These are phyloP conservation scores for Coprinellus aureogranulatus DNA, from an alignment of 768 basidiomycete genomes.

Conservation along the genomic window DNA sequence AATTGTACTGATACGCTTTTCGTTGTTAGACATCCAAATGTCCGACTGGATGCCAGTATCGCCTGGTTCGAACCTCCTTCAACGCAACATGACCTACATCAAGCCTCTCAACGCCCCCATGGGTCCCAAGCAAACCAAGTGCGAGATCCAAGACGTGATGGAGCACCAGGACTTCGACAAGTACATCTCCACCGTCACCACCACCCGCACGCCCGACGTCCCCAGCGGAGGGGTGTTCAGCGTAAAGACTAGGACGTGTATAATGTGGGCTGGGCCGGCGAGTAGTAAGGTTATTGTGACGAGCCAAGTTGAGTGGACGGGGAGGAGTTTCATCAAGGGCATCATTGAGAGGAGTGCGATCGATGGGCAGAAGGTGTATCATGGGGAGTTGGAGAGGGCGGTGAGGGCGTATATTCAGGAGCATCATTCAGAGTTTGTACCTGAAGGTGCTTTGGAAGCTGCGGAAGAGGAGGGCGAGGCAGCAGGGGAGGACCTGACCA, in stretches of 20 bases:
- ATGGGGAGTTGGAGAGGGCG: conserved; percentile 74
- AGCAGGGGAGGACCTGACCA: conserved; percentile 4
- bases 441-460: conserved; percentile 64
- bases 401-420: conserved; percentile 89
- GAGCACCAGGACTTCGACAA: conserved; percentile 80
- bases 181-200: conserved; percentile 79
- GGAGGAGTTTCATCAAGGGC: conserved; percentile 94
- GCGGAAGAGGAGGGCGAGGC: conserved; percentile 34
- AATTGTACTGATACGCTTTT: background rate
- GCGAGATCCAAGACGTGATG: conserved; percentile 88
- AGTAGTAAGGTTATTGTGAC: conserved; percentile 82
- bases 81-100: conserved; percentile 93
- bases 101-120: conserved; percentile 85
- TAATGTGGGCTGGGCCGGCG: conserved; percentile 87
- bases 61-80: conserved; percentile 64
- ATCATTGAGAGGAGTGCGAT: conserved; percentile 91
- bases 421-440: conserved; percentile 87
- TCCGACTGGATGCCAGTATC: conserved; percentile 85
- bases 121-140: conserved; percentile 94
- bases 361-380: conserved; percentile 89
- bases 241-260: conserved; percentile 91
- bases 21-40: conserved; percentile 80
- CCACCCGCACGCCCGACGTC: conserved; percentile 90
- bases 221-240: conserved; percentile 90
- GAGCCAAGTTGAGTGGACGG: conserved; percentile 93